These are phyloP conservation scores for Pueraria montana DNA, from an alignment of 306 rosid genomes.

Conservation along the genomic window DNA sequence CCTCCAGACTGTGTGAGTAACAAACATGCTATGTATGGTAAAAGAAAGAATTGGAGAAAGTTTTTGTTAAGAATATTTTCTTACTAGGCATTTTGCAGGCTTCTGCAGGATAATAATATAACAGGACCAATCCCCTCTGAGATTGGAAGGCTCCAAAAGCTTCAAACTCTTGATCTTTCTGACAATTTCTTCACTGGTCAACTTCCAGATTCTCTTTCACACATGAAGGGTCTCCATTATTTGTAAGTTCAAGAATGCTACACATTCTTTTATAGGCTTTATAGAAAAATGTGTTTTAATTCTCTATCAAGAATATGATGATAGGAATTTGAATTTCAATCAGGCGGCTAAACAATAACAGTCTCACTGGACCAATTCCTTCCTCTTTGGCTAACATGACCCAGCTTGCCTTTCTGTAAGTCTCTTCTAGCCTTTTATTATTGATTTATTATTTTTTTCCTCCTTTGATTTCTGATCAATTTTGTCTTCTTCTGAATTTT, in stretches of 20 bases:
- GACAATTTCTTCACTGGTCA: slow-evolving; percentile 76
- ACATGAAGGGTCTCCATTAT: slow-evolving; percentile 76
- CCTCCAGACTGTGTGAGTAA: slow-evolving; percentile 78
- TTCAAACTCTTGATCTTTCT: slow-evolving; percentile 90
- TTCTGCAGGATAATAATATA: slow-evolving; percentile 80
- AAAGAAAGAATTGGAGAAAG: neutral
- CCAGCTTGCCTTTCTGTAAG: slow-evolving; percentile 82
- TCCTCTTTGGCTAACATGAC: slow-evolving; percentile 81
- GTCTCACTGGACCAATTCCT: slow-evolving; percentile 81
- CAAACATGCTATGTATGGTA: neutral
- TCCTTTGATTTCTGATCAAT: slow-evolving; percentile 16
- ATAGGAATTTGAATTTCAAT: slow-evolving; percentile 53
- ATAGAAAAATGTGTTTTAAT: neutral
- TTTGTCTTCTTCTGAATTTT: slow-evolving; percentile 40
- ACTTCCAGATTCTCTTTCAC: slow-evolving; percentile 75
- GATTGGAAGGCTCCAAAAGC: slow-evolving; percentile 80
- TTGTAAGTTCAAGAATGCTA: slow-evolving; percentile 65
- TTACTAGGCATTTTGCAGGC: slow-evolving; percentile 58
- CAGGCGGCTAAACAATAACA: slow-evolving; percentile 91
- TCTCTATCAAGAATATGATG: slow-evolving; percentile 38
- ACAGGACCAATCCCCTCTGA: slow-evolving; percentile 84
- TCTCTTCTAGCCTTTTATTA: slow-evolving; percentile 45
- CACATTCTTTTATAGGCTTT: neutral
- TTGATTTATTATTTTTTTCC: neutral
- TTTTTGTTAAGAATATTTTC: slow-evolving; percentile 14